Base-by-base conservation (phyloP, 2,329 filamentous ascomycete species). In the Dactylellina sp. region DNA sequence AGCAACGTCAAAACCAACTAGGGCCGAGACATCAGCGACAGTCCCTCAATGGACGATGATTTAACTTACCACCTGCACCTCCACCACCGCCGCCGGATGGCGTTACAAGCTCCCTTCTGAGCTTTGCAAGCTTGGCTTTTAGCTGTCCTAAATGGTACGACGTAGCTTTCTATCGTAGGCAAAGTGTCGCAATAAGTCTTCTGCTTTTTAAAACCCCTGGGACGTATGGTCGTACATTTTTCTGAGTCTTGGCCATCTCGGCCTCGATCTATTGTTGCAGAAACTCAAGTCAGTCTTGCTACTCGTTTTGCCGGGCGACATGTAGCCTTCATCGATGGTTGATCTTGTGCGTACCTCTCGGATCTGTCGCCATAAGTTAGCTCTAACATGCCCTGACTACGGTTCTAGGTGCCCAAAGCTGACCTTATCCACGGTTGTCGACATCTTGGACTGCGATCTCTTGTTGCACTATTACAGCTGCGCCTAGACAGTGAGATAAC, bases 381-480 rank as follows among this genome's bases (percentile, higher is more conserved):
- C 91, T 87, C 97, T 94, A 85, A 90, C 84, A 91, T 97, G 94
- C 83, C 91, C 80, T 94, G n/a, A n/a, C 91, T 83, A 96, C 97
- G 86, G 98, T 97, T 91, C 95, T 80, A 81, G 79, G 76, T 70
- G 28, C 77, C 74, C 46, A 22, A 47, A 39, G 79, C 86, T 78
- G 81, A 91, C 92, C 90, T 98, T 98, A 80, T 98, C 94, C 81
- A 97, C 93, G 44, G 94, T 98, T 75, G 94, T 98, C 86, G 94
- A 86, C 95, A 98, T 98, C 80, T 82, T 91, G 85, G 81, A 81
- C 72, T 59, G 47, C 60, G 75, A 78, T 72, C 66, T 76, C 75
- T 59, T 72, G 64, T 62, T 64, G 75, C 77, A 75, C 68, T 72
- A 6, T 12, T 37, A 12, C 11, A 50, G 20, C 28, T 4, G 28